phyloP scores from a whole-genome alignment of 1,139 yeast species.

The Candida buenavistaensis region DNA sequence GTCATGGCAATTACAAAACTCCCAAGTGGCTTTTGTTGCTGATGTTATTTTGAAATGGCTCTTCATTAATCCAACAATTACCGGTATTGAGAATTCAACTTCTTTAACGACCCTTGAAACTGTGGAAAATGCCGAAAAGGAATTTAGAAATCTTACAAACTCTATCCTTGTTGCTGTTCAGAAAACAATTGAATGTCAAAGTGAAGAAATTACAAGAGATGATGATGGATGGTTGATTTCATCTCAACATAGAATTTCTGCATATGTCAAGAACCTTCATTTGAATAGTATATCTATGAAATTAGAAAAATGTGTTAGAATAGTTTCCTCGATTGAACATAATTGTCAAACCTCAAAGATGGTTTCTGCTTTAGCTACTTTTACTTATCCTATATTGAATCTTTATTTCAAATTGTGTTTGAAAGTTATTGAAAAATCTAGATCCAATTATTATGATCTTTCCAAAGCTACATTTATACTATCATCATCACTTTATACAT shows the following conservation, averaged over 20 bases:
- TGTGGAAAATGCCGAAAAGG: slow-evolving; percentile 44
- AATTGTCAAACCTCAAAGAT: slow-evolving; percentile 35
- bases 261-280: slow-evolving; percentile 31
- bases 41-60: slow-evolving; percentile 46
- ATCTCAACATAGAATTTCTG: slow-evolving; percentile 46
- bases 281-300: slow-evolving; percentile 27
- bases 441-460: slow-evolving; percentile 48
- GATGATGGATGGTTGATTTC: slow-evolving; percentile 65
- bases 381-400: slow-evolving; percentile 57
- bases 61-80: slow-evolving; percentile 14
- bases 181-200: slow-evolving; percentile 40
- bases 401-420: slow-evolving; percentile 51
- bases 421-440: slow-evolving; percentile 40
- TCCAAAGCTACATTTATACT: slow-evolving; percentile 65
- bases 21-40: slow-evolving; percentile 43
- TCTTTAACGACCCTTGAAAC: slow-evolving; percentile 19
- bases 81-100: slow-evolving; percentile 26
- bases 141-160: slow-evolving; percentile 54
- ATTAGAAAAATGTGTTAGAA: slow-evolving; percentile 19
- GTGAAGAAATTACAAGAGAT: slow-evolving; percentile 40
- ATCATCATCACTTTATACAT: slow-evolving; percentile 52
- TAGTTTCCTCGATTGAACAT: slow-evolving; percentile 31
- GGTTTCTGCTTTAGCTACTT: slow-evolving; percentile 46
- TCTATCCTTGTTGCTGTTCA: slow-evolving; percentile 71
- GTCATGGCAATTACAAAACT: slow-evolving; percentile 30